Conservation (phyloP, 2,329 filamentous ascomycete genomes). For the Dactylonectria estremocensis region DNA sequence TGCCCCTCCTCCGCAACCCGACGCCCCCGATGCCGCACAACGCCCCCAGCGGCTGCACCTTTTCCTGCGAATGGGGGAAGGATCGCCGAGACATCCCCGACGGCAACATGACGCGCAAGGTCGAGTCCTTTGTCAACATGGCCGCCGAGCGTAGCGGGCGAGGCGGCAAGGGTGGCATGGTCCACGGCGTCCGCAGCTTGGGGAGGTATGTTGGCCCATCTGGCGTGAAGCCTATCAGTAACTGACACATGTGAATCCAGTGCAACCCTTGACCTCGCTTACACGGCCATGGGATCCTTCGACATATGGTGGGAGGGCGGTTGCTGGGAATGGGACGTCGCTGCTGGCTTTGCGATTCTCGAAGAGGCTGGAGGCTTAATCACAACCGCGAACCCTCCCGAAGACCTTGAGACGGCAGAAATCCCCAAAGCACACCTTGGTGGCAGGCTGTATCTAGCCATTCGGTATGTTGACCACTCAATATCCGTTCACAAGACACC, state of each 20-base stretch:
- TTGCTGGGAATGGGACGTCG: slow-evolving; percentile 88
- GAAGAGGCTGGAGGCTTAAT: slow-evolving; percentile 82
- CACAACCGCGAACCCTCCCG: slow-evolving; percentile 81
- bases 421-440: slow-evolving; percentile 76
- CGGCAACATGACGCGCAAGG: slow-evolving; percentile 79
- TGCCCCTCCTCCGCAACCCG: slow-evolving; percentile 76
- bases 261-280: slow-evolving; percentile 82
- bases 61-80: slow-evolving; percentile 86
- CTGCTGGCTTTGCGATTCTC: slow-evolving; percentile 81
- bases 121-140: slow-evolving; percentile 83
- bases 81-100: slow-evolving; percentile 76
- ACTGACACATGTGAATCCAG: slow-evolving; percentile 54
- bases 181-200: slow-evolving; percentile 81
- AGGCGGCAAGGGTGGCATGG: slow-evolving; percentile 81
- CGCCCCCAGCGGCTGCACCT: slow-evolving; percentile 79
- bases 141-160: slow-evolving; percentile 76
- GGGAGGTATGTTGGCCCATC: slow-evolving; percentile 62
- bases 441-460: slow-evolving; percentile 79
- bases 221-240: no score
- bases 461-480: slow-evolving; percentile 63
- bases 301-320: slow-evolving; percentile 90
- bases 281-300: slow-evolving; percentile 81
- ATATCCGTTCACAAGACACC: neutral
- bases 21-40: slow-evolving; percentile 73
- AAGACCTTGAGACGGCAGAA: slow-evolving; percentile 66